These are phyloP conservation scores for Solanum gandarillasii DNA, from an alignment of 257 asterid genomes.

Conservation along the genomic window DNA sequence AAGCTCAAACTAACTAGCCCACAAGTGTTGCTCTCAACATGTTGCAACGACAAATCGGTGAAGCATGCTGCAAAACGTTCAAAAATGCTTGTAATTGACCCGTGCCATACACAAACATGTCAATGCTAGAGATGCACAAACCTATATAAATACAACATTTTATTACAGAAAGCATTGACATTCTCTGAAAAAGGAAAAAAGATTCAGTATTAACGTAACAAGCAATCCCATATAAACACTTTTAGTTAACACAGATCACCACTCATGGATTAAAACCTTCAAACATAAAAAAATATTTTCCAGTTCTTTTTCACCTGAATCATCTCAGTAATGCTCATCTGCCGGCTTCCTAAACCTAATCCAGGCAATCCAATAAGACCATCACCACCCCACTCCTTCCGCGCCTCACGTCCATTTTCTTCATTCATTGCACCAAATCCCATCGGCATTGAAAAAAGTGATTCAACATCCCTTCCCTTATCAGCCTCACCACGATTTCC, in stretches of 20 bases:
- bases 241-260: background rate
- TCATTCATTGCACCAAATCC: slow-evolving; percentile 28
- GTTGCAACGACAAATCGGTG: background rate
- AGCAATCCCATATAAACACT: background rate
- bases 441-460: slow-evolving; percentile 40
- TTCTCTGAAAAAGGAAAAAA: background rate
- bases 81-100: background rate
- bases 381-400: slow-evolving; percentile 49
- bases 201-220: background rate
- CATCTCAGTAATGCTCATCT: slow-evolving; percentile 46
- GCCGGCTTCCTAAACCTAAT: slow-evolving; percentile 34
- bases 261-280: background rate
- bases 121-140: background rate
- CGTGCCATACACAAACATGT: background rate
- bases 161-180: background rate
- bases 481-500: slow-evolving; percentile 9
- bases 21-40: background rate
- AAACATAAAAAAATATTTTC: background rate
- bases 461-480: slow-evolving; percentile 9
- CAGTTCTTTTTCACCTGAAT: slow-evolving; percentile 40
- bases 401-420: slow-evolving; percentile 20
- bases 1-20: background rate
- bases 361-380: slow-evolving; percentile 56
- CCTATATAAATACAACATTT: background rate
- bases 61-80: background rate